Evolutionary conservation across 1,284 basidiomycete genomes (phyloP), one percentile per base, ranked within the genome.

Genomic region (Puccinia polysora): DNA sequence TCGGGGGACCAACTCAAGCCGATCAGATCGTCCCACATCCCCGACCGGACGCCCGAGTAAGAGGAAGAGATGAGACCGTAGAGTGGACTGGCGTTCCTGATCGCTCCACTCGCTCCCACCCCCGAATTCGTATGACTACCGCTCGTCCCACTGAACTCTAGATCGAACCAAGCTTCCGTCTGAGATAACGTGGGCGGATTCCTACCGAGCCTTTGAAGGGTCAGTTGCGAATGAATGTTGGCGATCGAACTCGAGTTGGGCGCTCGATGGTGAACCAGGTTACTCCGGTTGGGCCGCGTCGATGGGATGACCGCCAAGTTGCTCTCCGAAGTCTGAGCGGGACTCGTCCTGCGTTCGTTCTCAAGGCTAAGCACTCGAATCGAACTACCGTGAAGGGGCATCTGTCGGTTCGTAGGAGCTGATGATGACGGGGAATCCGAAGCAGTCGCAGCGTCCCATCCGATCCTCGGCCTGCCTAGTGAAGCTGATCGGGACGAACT

Each of bases 1-100:
- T 56, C 45, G 5, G 59, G 49, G 20, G 30, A 52, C 69, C 69
- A 71, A 56, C 52, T 45, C 36, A 71, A 53, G 20, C 69, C 69
- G 30, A 71, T 55, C n/a, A 71, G 50, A 28, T 71, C 69, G 45
- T 71, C 69, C 69, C 69, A 71, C 49, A 63, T 71, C 1, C 69
- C 69, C 38, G 49, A 53, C 30, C 69, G 23, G 7, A 71, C 30
- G 45, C 47, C 45, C 1, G 47, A 50, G 38, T 52, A 50, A 47
- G 63, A 34, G 30, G 34, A 36, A 20, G 45, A 52, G 47, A 65
- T 52, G 18, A 36, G 18, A 2, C 63, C 38, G 32, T 32, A 36
- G 47, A 53, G 63, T 32, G 63, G 36, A 38, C 36, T 65, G 32
- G 30, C 23, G 47, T 36, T 36, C 30, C 49, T 47, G 20, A 52